Evolutionary conservation across 2,329 filamentous ascomycete species (phyloP), one percentile per base, ranked within the genome.

Genomic region (Pseudogymnoascus verrucosus): DNA sequence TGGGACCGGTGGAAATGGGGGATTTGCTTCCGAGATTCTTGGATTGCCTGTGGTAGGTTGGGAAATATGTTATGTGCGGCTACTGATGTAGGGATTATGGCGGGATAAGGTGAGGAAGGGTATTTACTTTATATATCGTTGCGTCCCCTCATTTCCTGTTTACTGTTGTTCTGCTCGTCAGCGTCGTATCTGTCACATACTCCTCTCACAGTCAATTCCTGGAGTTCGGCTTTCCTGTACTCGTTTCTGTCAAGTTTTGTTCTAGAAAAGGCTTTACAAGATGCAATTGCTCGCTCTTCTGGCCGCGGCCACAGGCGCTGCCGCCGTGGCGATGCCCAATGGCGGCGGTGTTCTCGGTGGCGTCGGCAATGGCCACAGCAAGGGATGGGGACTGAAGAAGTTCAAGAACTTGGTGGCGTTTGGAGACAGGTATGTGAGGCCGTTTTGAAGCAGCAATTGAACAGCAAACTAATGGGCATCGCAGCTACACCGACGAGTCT

Each of bases 341-440:
- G 54, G 4, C 26, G 31, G 11, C 21, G n/a, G 54, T 7, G 6
- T 19, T 36, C 16, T 5, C 14, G 10, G 12, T 37, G 36, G 54
- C 14, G 12, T 5, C 11, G 16, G 31, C 19, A 39, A 34, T 5
- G 23, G 54, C n/a, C 23, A 34, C 3, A 39, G 36, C 31, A 60
- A 60, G 36, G 42, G 42, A 21, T 47, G 42, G 47, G 69, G 71
- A 42, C 66, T 80, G 42, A 74, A 75, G 34, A 77, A 78, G 39
- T 85, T 90, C 71, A 79, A 84, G 28, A 87, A 84, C 60, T 73
- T 91, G 39, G 82, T 91, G 40, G 81, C 85, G 0, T 91, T 92
- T 71, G 89, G 89, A 11, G 88, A 91, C 73, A 90, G 87, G 72
- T 74, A 63, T 67, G 67, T n/a, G n/a, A n/a, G 4, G 8, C 5